These are phyloP conservation scores for Lathyrus tuberosus DNA, from an alignment of 306 rosid genomes.

Conservation along the genomic window DNA sequence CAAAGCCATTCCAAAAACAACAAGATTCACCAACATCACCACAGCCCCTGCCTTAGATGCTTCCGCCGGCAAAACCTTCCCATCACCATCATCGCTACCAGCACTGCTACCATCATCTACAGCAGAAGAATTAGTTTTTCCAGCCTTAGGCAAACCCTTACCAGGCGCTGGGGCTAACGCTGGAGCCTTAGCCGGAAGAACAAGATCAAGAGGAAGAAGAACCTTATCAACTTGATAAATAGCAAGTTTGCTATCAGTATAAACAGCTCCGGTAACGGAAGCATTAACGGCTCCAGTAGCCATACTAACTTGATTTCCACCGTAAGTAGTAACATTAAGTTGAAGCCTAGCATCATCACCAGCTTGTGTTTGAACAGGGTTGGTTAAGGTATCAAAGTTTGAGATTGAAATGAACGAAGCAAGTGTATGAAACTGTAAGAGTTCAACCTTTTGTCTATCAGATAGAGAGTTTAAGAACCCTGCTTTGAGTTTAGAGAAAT, in stretches of 20 bases:
- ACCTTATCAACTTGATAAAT: slow-evolving; percentile 66
- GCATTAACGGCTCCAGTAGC: slow-evolving; percentile 75
- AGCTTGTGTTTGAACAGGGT: slow-evolving; percentile 74
- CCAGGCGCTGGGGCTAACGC: slow-evolving; percentile 48
- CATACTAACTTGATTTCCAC: slow-evolving; percentile 60
- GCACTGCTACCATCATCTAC: slow-evolving; percentile 18
- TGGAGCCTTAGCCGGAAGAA: slow-evolving; percentile 56
- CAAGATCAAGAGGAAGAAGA: slow-evolving; percentile 66
- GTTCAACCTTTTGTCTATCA: slow-evolving; percentile 61
- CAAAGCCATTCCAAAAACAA: slow-evolving; percentile 43
- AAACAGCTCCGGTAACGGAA: slow-evolving; percentile 60
- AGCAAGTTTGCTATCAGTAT: slow-evolving; percentile 57
- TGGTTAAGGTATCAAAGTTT: slow-evolving; percentile 70
- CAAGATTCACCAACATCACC: slow-evolving; percentile 24
- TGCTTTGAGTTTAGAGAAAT: slow-evolving; percentile 64
- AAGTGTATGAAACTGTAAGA: slow-evolving; percentile 62
- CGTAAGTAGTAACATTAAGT: slow-evolving; percentile 57
- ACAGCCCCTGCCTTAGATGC: slow-evolving; percentile 23
- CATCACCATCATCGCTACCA: slow-evolving; percentile 30
- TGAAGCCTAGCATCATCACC: slow-evolving; percentile 65
- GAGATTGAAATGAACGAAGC: slow-evolving; percentile 51
- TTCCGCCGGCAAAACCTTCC: slow-evolving; percentile 34
- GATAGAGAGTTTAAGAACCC: slow-evolving; percentile 64
- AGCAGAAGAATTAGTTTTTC: slow-evolving; percentile 28
- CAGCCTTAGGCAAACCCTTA: slow-evolving; percentile 42